phyloP scores from a whole-genome alignment of 1,284 basidiomycete genomes.

The Fomitopsis schrenkii region DNA sequence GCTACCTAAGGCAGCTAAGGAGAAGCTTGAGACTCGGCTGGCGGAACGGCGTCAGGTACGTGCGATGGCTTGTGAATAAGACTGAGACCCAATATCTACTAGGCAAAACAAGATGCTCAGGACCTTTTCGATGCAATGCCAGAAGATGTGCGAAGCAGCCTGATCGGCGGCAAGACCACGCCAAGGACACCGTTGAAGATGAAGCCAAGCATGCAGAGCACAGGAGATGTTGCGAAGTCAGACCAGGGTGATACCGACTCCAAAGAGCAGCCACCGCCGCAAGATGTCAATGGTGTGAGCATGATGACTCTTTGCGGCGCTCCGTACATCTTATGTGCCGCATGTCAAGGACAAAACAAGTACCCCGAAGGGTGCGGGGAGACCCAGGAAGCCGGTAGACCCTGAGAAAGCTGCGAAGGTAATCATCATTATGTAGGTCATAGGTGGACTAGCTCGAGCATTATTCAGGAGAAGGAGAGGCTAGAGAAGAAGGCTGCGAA shows the following conservation, averaged over 20 bases:
- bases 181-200: constrained; percentile 12
- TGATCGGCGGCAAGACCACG: constrained; percentile 51
- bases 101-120: constrained; percentile 62
- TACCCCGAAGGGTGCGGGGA: constrained; percentile 23
- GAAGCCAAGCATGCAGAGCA: constrained; percentile 6
- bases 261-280: background rate
- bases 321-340: background rate
- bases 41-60: constrained; percentile 66
- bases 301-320: background rate
- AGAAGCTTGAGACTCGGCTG: constrained; percentile 60
- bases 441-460: background rate
- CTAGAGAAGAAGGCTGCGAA: constrained; percentile 63
- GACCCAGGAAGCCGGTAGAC: constrained; percentile 50
- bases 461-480: constrained; percentile 57
- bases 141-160: constrained; percentile 46
- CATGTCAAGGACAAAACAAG: background rate
- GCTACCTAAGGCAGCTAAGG: constrained; percentile 66
- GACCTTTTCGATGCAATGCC: constrained; percentile 51
- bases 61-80: constrained; percentile 1
- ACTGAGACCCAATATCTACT: constrained; percentile 6
- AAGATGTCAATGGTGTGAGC: background rate
- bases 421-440: constrained; percentile 1
- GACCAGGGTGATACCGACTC: constrained; percentile 7
- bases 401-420: constrained; percentile 64
- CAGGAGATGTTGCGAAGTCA: constrained; percentile 1